Evolutionary conservation across 495 filamentous ascomycete genomes (phyloP), one percentile per base, ranked within the genome.

Genomic region (Chaetomium cochliodes): DNA sequence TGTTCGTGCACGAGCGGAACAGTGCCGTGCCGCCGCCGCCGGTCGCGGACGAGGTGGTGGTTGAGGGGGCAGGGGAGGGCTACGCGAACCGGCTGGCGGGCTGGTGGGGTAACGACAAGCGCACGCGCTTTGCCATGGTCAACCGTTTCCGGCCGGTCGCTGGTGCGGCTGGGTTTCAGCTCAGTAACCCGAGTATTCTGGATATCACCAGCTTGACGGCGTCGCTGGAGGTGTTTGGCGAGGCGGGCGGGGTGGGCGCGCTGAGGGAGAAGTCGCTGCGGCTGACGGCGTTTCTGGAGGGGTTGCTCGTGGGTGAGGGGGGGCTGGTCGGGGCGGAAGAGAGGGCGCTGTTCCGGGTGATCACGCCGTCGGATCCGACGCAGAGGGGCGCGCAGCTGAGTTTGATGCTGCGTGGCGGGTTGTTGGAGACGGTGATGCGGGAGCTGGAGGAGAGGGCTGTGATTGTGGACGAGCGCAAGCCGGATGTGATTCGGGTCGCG

Each of bases 401-500:
- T 72, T 69, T 98, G 28, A 76, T 84, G 58, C 85, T 98, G 39
- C 65, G 78, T 26, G 80, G 82, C 1, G 88, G 87, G 0, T 72
- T 96, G 55, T 79, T 97, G 50, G 88, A 91, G 62, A 64, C 69
- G 4, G 86, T 96, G 0, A 85, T 93, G 79, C 76, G 85, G 59
- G 78, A 78, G 57, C 70, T 98, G 41, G 87, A 96, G 69, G 80
- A 83, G 49, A 75, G 83, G 15, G 87, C 86, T 3, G 85, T 96
- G 12, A 84, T 98, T 25, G 86, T 96, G 41, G 94, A 98, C 72
- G 92, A 98, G 79, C 79, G 94, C 66, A 87, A 86, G 71, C 94
- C 94, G 23, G 87, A 97, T 75, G 96, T 98, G 28, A 84, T 98
- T 37, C 81, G 94, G 8, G 90, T 97, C n/a, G 92, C 93, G 20